Evolutionary conservation across 192 early-diverging fungal species (phyloP).

Genomic region (Backusella australiensis): DNA sequence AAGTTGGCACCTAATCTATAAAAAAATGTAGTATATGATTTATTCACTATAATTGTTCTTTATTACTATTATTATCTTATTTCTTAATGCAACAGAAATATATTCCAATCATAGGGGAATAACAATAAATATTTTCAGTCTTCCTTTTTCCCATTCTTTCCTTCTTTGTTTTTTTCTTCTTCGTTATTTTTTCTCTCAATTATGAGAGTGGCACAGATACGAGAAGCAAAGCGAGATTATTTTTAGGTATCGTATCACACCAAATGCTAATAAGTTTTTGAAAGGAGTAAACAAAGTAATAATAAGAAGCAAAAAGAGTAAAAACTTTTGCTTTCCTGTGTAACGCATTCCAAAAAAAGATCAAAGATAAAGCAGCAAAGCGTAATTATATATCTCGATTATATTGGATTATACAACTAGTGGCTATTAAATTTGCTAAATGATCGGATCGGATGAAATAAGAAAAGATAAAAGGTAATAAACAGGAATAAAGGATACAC

Average conservation of each 20-base stretch:
- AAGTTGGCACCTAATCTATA: conserved; percentile 2
- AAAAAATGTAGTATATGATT: neutral
- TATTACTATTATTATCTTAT: neutral
- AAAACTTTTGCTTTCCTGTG: neutral
- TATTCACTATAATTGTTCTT: neutral
- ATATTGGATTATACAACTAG: neutral
- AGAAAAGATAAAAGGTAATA: neutral
- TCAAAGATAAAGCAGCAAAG: neutral
- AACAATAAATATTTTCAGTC: neutral
- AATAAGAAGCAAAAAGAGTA: neutral
- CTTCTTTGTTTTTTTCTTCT: neutral
- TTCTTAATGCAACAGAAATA: neutral
- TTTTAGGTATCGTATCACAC: neutral
- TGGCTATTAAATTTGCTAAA: neutral
- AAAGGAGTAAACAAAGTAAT: neutral
- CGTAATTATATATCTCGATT: neutral
- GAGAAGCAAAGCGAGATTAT: neutral
- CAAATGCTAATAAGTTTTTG: neutral
- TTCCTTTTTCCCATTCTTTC: neutral
- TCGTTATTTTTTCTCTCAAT: neutral
- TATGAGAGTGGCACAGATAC: neutral
- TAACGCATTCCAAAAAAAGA: neutral
- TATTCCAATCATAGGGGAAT: neutral
- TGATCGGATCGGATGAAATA: neutral
- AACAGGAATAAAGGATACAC: neutral